Evolutionary conservation across 148 eudicot genomes (phyloP).

Genomic region (Polygonum maritimum): DNA sequence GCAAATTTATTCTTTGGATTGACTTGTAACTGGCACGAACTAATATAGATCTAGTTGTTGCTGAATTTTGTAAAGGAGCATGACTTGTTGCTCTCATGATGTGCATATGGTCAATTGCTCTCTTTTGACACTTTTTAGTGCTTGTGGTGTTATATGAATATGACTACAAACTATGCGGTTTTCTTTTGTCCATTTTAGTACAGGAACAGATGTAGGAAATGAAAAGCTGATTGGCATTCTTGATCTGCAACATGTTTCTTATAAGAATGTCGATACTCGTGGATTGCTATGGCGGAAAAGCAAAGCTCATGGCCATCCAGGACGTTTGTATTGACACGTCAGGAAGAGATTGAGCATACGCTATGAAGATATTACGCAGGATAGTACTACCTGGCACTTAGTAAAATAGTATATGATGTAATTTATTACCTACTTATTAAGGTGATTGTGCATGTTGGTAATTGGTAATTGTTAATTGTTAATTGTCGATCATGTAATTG

Average conservation of each 20-base stretch:
- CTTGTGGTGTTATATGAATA: constrained; percentile 6
- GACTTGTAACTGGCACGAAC: too few species aligned
- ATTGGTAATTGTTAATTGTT: not conserved
- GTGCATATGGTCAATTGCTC: not conserved
- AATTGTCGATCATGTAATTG: not conserved
- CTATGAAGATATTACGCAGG: not conserved
- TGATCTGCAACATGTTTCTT: constrained; percentile 37
- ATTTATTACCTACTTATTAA: not conserved
- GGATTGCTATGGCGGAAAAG: constrained; percentile 41
- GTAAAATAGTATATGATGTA: not conserved
- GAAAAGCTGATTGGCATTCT: constrained; percentile 45
- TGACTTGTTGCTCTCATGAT: not conserved
- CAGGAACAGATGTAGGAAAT: constrained; percentile 40
- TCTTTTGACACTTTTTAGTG: not conserved
- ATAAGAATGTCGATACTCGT: constrained; percentile 52
- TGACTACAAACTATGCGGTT: not conserved
- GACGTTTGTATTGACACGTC: constrained; percentile 12
- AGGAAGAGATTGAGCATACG: not conserved
- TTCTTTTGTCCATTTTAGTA: constrained; percentile 22
- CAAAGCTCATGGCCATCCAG: constrained; percentile 36
- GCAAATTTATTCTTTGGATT: too few species aligned
- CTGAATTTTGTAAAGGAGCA: too few species aligned
- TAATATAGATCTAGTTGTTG: too few species aligned
- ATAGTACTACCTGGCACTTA: constrained; percentile 5
- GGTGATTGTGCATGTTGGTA: not conserved